Evolutionary conservation across 1,284 basidiomycete genomes (phyloP).

Genomic region (Chalciporus sp.): DNA sequence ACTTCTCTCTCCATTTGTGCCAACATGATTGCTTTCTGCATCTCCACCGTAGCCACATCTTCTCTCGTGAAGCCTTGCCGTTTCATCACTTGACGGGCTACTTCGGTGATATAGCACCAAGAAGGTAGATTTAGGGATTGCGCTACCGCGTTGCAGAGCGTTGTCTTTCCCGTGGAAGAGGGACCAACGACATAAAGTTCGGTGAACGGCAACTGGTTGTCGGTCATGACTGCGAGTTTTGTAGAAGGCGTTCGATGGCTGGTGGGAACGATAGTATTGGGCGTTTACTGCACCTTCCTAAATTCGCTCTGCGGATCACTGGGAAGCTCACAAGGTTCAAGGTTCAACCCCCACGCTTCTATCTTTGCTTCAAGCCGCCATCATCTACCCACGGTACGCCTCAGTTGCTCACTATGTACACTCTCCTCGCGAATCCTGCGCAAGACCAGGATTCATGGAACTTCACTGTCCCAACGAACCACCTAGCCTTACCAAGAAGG

Average conservation of each 20-base stretch:
- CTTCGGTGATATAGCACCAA: conserved; percentile 52
- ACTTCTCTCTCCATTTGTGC: conserved; percentile 53
- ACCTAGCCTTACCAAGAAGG: conserved; percentile 29
- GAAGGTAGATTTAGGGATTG: conserved; percentile 40
- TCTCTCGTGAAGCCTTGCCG: conserved; percentile 51
- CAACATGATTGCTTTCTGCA: conserved; percentile 62
- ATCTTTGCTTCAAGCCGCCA: conserved; percentile 1
- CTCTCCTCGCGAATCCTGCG: conserved; percentile 44
- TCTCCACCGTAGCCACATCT: conserved; percentile 50
- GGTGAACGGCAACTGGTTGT: conserved; percentile 13
- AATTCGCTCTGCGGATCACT: conserved; percentile 8
- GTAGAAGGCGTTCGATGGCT: conserved; percentile 1
- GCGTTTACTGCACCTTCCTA: conserved; percentile 17
- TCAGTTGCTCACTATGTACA: conserved; percentile 23
- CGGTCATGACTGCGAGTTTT: conserved; percentile 14
- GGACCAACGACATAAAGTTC: conserved; percentile 56
- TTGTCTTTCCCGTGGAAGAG: conserved; percentile 68
- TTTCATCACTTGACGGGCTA: conserved; percentile 60
- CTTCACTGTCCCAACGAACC: conserved; percentile 43
- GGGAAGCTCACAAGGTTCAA: conserved; percentile 1
- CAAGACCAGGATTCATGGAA: conserved; percentile 54
- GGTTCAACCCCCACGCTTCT: neutral
- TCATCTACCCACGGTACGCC: neutral
- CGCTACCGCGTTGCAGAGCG: conserved; percentile 56
- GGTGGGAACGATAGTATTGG: conserved; percentile 19